Base-by-base conservation (phyloP, 192 early-diverging fungal genomes). In the Podila verticillata region DNA sequence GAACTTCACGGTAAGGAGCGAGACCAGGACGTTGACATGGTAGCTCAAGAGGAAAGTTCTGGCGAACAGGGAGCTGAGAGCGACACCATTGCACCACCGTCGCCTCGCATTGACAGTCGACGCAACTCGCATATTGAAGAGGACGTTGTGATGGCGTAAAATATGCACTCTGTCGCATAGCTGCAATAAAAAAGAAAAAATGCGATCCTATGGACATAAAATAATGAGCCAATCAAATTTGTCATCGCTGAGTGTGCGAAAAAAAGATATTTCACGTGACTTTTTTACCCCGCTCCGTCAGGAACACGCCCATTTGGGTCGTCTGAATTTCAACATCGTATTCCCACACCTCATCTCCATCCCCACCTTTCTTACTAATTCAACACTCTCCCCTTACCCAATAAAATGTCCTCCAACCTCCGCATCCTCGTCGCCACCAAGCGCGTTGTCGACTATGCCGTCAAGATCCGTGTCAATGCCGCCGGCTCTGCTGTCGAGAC, bases 401-500 rank as follows among this genome's bases (percentile, higher is more conserved):
- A 7, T 17, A 54, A n/a, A n/a, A 54, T 54, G 51, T 54, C 51
- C 51, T 67, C 65, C 56, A 72, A 80, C 70, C 85, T 94, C 24
- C 90, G 94, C 77, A 92, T 97, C 73, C 90, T 97, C 58, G 97
- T 98, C 57, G 94, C 93, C 58, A 91, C 95, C 74, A 99, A 99
- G 92, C 92, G 98, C 54, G 98, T 99, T 29, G 90, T 99, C 70
- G 98, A 99, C 88, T 99, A 95, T 81, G 95, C 96, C 32, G 97
- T 98, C 89, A 99, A 99, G 88, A 93, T 98, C 84, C 95, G 97
- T 63, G 97, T 99, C 36, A 94, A 94, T 80, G 89, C 91, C 62
- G 90, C 92, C 29, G 93, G 94, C 74, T 89, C 90, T 7, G 93
- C 89, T 69, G 96, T 99, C 77, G 98, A 98, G 84, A 95, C 94